Percentiles rank a stretch among this genome's conserved stretches.
phyloP scores from a whole-genome alignment of 2,329 filamentous ascomycete genomes.

The Rugonectria rugulosa region DNA sequence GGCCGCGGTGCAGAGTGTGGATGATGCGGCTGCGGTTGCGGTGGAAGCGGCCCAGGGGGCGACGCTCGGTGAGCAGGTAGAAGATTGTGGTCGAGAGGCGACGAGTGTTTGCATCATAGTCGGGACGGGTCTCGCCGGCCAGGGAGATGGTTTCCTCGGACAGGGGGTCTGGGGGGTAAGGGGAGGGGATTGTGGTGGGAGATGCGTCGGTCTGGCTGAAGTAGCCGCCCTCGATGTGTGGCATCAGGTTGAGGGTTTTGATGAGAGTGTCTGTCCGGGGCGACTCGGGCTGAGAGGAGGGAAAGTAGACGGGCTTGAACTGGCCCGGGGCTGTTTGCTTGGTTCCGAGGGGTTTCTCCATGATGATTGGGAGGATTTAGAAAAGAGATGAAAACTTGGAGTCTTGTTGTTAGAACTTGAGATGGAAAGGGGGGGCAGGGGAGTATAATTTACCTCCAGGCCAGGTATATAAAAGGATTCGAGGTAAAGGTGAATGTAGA shows the following conservation, averaged over 20 bases:
- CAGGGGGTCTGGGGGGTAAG: slow-evolving; percentile 44
- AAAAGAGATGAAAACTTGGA: too few relatives aligned
- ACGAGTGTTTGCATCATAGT: slow-evolving; percentile 51
- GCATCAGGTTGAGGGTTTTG: slow-evolving; percentile 53
- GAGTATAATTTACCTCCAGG: too few relatives aligned
- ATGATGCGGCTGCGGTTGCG: slow-evolving; percentile 68
- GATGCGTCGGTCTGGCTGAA: slow-evolving; percentile 68
- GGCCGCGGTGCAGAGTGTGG: slow-evolving; percentile 69
- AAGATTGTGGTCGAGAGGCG: slow-evolving; percentile 68
- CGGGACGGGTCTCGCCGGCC: slow-evolving; percentile 42
- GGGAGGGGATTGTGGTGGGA: slow-evolving; percentile 58
- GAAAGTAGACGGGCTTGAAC: slow-evolving; percentile 45
- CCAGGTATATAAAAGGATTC: too few relatives aligned
- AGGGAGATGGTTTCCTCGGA: slow-evolving; percentile 46
- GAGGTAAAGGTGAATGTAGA: too few relatives aligned
- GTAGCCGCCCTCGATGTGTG: slow-evolving; percentile 71
- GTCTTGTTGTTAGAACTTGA: too few relatives aligned
- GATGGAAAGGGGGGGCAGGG: not conserved
- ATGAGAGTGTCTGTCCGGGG: slow-evolving; percentile 37
- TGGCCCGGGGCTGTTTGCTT: slow-evolving; percentile 17
- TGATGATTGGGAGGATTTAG: not conserved
- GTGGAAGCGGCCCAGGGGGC: slow-evolving; percentile 68
- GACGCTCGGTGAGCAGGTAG: slow-evolving; percentile 67
- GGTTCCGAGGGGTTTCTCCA: not conserved
- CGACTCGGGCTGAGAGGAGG: slow-evolving; percentile 28